Conservation (phyloP, 306 rosid species). For the Quercus glauca region DNA sequence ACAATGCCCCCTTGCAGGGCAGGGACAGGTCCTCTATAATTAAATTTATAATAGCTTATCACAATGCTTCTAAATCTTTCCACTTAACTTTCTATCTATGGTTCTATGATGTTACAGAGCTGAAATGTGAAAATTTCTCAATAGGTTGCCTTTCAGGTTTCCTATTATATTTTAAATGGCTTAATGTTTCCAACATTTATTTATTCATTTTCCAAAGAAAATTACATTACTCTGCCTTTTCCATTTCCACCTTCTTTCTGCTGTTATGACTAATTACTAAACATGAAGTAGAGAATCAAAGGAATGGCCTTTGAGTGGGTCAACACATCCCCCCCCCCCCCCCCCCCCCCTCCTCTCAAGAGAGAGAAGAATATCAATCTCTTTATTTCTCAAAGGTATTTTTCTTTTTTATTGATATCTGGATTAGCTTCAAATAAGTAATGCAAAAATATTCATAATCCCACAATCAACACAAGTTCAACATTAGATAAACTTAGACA, state of each 20-base stretch:
- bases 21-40: background rate
- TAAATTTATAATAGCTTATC: background rate
- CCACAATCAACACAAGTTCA: constrained; percentile 20
- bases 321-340: background rate
- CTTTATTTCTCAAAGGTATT: background rate
- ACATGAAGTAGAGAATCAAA: background rate
- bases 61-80: background rate
- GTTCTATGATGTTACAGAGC: background rate
- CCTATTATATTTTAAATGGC: background rate
- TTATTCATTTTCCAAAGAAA: background rate
- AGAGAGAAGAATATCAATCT: background rate
- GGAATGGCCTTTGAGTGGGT: background rate
- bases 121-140: background rate
- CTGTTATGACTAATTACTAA: background rate
- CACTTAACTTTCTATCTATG: background rate
- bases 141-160: background rate
- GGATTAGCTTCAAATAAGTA: background rate
- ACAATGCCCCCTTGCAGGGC: background rate
- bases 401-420: too few relatives aligned
- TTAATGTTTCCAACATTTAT: background rate
- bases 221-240: background rate
- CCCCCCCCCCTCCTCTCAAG: background rate
- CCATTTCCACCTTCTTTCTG: background rate
- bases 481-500: constrained; percentile 18
- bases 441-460: constrained; percentile 14